Base-by-base conservation (phyloP, 495 filamentous ascomycete species). In the Hypoxylon lienhwacheense region DNA sequence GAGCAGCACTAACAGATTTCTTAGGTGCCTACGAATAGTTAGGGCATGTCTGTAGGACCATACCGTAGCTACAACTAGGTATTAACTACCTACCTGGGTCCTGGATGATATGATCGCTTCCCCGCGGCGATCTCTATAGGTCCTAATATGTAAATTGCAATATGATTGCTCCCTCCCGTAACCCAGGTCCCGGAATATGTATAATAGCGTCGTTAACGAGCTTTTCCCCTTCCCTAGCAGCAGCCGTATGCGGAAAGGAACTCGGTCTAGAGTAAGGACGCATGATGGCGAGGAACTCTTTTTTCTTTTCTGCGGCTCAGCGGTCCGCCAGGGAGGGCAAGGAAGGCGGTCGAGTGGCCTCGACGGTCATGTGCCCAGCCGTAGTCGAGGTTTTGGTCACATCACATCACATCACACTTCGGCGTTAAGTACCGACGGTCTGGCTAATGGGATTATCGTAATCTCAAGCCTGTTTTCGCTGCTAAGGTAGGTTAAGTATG, bases 321-420 rank as follows among this genome's bases (percentile, higher is more conserved):
- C 58, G 52, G 46, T 52, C 58, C 58, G 58, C 21, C 36, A 39
- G 34, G 35, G 40, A 29, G 37, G 24, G 4, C 8, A 4, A 8
- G 24, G 24, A 8, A 5, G 8, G 24, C 24, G n/a, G n/a, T 35
- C 33, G 22, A 17, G 47, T 47, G 46, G 50, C 33, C 21, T 40
- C 15, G 40, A 46, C 28, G 15, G 47, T 61, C 58, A 61, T 61
- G 58, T 55, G 58, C 52, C n/a, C 34, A 29, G 41, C 7, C 21
- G 16, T 47, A 43, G 40, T 31, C 31, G 26, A 34, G 25, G 33
- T 47, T 21, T 24, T n/a, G n/a, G n/a, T n/a, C n/a, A n/a, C 53
- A 47, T 61, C 57, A 46, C 51, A 55, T 61, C 57, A 61, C 57
- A 61, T 31, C 46, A 35, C 43, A 35, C 17, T 7, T 51, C 57